A percentile compares a stretch with the other conserved stretches of the same genome.
phyloP scores from a whole-genome alignment of 2,329 filamentous ascomycete genomes.

The Dactylellina cionopaga region DNA sequence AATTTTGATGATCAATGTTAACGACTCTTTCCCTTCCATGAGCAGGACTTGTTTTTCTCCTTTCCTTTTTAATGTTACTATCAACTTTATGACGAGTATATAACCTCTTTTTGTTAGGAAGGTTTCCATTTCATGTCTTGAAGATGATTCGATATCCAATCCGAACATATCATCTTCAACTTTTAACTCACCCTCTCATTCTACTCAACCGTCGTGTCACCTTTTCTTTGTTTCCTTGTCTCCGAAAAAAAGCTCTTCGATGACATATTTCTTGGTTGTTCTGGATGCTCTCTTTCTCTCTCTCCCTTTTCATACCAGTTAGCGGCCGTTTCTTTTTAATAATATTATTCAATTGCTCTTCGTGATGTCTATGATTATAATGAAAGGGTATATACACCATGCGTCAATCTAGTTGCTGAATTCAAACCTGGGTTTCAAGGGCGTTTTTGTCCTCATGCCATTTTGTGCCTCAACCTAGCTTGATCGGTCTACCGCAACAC shows the following conservation, averaged over 20 bases:
- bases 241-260: background rate
- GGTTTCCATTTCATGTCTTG: conserved; percentile 2
- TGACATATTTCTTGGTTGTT: background rate
- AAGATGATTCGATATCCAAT: background rate
- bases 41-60: no score
- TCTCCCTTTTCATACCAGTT: background rate
- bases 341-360: no score
- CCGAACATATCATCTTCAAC: background rate
- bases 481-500: no score
- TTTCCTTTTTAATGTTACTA: conserved; percentile 39
- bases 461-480: no score
- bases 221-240: background rate
- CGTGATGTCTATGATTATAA: no score
- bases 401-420: no score
- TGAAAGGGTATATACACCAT: no score
- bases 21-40: conserved; percentile 36
- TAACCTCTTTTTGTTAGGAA: background rate
- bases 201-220: background rate
- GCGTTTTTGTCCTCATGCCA: no score
- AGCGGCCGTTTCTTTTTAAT: conserved; percentile 1
- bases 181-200: background rate
- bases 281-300: conserved; percentile 3
- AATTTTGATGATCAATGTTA: conserved; percentile 31
- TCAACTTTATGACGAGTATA: conserved; percentile 28
- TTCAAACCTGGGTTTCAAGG: no score